Conservation (phyloP, 176 grass and related monocot genomes). For the Aegilops sharonensis region DNA sequence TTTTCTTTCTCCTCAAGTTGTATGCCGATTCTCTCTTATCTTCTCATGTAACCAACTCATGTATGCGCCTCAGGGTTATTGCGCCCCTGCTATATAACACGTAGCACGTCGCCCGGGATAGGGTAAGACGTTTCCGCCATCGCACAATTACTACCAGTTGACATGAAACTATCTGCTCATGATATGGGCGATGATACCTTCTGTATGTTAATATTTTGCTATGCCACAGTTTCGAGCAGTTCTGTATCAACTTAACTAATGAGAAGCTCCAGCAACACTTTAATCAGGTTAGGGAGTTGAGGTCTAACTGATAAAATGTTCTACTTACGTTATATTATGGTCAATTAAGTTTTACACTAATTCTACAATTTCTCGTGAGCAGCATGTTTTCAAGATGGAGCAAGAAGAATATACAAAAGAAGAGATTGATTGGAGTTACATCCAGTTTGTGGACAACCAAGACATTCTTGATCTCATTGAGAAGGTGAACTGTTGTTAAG, state of each 20-base stretch:
- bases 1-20: no score
- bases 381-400: slow-evolving; percentile 99
- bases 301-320: slow-evolving; percentile 18
- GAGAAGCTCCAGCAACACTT: slow-evolving; percentile 99
- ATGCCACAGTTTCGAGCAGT: slow-evolving; percentile 86
- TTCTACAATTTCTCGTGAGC: slow-evolving; percentile 36
- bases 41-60: no score
- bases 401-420: slow-evolving; percentile 99
- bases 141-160: background rate
- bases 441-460: slow-evolving; percentile 96
- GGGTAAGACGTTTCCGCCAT: no score
- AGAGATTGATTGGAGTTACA: slow-evolving; percentile 99
- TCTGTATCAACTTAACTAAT: slow-evolving; percentile 99
- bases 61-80: no score
- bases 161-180: slow-evolving; percentile 25
- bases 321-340: slow-evolving; percentile 1
- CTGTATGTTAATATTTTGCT: slow-evolving; percentile 33
- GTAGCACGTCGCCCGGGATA: no score
- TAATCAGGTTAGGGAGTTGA: slow-evolving; percentile 72
- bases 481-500: slow-evolving; percentile 60
- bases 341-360: slow-evolving; percentile 15
- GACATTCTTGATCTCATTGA: slow-evolving; percentile 98
- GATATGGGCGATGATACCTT: background rate
- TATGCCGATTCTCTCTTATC: no score
- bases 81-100: no score